Evolutionary conservation across 1,284 basidiomycete genomes (phyloP), one percentile per base, ranked within the genome.

Genomic region (Ceratobasidium sp.): DNA sequence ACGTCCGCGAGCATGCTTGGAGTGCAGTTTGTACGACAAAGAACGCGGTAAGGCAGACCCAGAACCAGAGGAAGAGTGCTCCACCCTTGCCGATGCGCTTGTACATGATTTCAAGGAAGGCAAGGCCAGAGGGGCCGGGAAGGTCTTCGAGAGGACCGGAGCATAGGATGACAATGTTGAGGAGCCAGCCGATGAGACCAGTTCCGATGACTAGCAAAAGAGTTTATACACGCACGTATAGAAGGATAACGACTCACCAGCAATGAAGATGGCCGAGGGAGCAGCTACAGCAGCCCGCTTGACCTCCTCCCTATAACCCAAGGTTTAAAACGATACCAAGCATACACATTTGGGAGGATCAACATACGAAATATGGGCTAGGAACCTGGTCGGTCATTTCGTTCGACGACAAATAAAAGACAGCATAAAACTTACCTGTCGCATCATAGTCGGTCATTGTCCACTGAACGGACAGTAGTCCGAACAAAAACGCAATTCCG

Each of bases 381-480:
- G 84, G 32, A 65, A 26, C 21, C 28, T 21, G 36, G n/a, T 8
- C 26, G 5, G 14, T 55, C 39, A 41, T 21, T 59, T 3, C 41
- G 46, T 30, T 8, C n/a, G 3, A 18, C 43, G 2, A 26, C 34
- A 28, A 32, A 55, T 36, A 5, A 48, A 10, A 67, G 39, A 3
- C 16, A 14, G 6, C 5, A 32, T 18, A 36, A n/a, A n/a, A 30
- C 74, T n/a, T 57, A 34, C 61, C 73, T 21, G 30, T 32, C 16
- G 74, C 52, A 41, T 71, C 12, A 61, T 64, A 65, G 64, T 28
- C 57, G 36, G 89, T 74, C 79, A 92, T 90, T 72, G 92, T 94
- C 93, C 92, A 97, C 80, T 97, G 93, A 10, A 97, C 95, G 74
- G 91, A 93, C 71, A 96, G 83, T 70, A 97, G 81, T 34, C 95